These are phyloP conservation scores for Colletotrichum nymphaeae DNA, from an alignment of 2,329 filamentous ascomycete species.

Conservation along the genomic window DNA sequence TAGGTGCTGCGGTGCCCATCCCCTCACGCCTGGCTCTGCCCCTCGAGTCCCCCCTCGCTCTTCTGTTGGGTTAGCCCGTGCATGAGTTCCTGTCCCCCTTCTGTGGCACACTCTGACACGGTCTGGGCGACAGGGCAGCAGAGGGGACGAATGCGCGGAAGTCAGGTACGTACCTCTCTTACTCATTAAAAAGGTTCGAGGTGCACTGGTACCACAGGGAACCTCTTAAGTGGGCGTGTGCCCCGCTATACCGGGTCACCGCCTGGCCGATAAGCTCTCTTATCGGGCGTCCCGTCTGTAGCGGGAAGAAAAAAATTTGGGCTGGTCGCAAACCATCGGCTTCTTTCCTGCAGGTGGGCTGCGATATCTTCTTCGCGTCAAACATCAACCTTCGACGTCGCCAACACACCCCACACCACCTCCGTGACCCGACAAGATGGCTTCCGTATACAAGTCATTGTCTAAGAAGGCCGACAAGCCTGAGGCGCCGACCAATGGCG, in stretches of 20 bases:
- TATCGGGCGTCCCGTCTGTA: constrained; percentile 10
- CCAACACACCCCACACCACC: neutral
- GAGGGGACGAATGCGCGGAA: neutral
- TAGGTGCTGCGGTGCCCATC: neutral
- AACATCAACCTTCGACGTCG: neutral
- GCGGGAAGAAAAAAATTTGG: neutral
- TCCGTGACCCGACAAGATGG: constrained; percentile 61
- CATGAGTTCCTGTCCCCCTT: neutral
- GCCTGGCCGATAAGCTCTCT: constrained; percentile 20
- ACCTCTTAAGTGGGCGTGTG: neutral
- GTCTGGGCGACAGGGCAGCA: neutral
- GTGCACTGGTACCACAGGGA: neutral
- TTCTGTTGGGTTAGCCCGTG: neutral
- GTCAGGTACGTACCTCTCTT: neutral
- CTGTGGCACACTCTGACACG: neutral
- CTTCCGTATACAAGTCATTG: constrained; percentile 80
- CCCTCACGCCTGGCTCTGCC: neutral
- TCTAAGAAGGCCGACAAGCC: constrained; percentile 68
- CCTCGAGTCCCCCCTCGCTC: neutral
- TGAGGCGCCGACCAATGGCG: constrained; percentile 59
- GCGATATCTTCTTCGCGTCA: neutral
- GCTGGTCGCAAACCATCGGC: neutral
- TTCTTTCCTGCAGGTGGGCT: neutral
- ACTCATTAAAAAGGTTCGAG: neutral
- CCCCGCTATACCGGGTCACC: neutral